Conservation (phyloP, 2,329 filamentous ascomycete species). For the Chrysoporthe austroafricana region DNA sequence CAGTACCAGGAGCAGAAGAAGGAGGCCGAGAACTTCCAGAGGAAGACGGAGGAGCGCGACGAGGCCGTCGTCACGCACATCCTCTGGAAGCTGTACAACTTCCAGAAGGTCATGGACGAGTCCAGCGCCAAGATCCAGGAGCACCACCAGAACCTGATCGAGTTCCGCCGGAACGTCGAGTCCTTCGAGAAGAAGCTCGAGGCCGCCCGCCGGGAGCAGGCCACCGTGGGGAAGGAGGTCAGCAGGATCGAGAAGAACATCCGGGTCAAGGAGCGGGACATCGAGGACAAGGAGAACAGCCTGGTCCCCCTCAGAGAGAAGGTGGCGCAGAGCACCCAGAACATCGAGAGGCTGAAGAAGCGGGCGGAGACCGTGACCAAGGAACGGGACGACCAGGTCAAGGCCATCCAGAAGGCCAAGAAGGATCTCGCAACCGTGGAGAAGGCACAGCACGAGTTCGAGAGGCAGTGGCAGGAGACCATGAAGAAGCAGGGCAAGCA, state of each 20-base stretch:
- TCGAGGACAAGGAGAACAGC: constrained; percentile 83
- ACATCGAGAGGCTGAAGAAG: constrained; percentile 69
- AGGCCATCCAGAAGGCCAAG: constrained; percentile 71
- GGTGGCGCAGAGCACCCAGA: constrained; percentile 75
- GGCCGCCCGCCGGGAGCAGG: constrained; percentile 81
- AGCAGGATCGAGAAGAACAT: constrained; percentile 83
- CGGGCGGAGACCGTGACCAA: constrained; percentile 73
- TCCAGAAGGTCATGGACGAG: constrained; percentile 90
- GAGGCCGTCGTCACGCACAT: constrained; percentile 91
- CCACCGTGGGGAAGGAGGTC: constrained; percentile 75
- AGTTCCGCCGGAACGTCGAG: constrained; percentile 85
- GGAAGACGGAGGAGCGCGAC: constrained; percentile 88
- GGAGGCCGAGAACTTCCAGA: constrained; percentile 91
- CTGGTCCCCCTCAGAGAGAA: constrained; percentile 93
- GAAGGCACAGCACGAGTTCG: constrained; percentile 86
- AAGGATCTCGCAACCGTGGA: constrained; percentile 84
- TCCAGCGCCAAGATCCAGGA: constrained; percentile 89
- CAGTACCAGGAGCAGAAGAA: constrained; percentile 97
- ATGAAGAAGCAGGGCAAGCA: constrained; percentile 86
- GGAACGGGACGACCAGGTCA: constrained; percentile 74
- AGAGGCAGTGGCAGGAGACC: constrained; percentile 82
- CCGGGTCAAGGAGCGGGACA: constrained; percentile 80
- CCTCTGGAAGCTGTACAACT: constrained; percentile 95
- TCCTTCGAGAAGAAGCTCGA: constrained; percentile 81
- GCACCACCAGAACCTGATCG: constrained; percentile 93